Base-by-base conservation (phyloP, 345 rosid species). In the Murraya paniculata region DNA sequence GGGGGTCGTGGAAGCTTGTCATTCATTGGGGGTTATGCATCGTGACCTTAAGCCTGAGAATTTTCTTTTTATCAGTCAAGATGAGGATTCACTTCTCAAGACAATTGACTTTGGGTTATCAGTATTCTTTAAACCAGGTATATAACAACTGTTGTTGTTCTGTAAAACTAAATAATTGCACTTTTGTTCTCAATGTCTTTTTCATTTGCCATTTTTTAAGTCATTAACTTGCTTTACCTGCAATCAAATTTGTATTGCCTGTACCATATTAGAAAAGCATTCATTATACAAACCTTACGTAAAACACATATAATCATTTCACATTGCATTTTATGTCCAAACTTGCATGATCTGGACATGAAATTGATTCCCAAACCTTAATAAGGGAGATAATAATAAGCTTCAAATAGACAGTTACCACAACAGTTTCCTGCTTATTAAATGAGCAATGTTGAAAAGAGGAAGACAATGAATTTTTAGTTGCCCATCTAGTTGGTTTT, bases 21-120 rank as follows among this genome's bases (percentile, higher is more conserved):
- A 94, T 79, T 92, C 98, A 72, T 81, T 92, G 79, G 92, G 98
- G 72, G 98, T 94, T 11, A 92, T 94, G 98, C 98, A 94, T 85
- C 77, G 98, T 39, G 98, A 94, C 73, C 93, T 94, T 72, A 94
- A 94, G 83, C 98, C 98, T 1, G 98, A 94, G 84, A 94, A 94
- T 81, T 94, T 94, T 76, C 90, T 94, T 10, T 91, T 93, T 82
- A 91, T 92, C 21, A 81, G 81, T 66, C 84, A 77, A 66, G 85
- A 89, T 30, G 98, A 94, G 86, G 94, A 92, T 68, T 88, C 97
- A 7, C 84, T 87, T 27, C 90, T 94, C 60, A 94, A 94, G 80
- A 90, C 98, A 5, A 94, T 94, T 38, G 98, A 94, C 76, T 94
- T 94, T 84, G 98, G 98, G 39, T 88, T 91, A 73, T 94, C 97